Percentiles rank a stretch among this genome's conserved stretches.
phyloP scores from a whole-genome alignment of 1,284 basidiomycete genomes.

The Coniferiporia weirii region DNA sequence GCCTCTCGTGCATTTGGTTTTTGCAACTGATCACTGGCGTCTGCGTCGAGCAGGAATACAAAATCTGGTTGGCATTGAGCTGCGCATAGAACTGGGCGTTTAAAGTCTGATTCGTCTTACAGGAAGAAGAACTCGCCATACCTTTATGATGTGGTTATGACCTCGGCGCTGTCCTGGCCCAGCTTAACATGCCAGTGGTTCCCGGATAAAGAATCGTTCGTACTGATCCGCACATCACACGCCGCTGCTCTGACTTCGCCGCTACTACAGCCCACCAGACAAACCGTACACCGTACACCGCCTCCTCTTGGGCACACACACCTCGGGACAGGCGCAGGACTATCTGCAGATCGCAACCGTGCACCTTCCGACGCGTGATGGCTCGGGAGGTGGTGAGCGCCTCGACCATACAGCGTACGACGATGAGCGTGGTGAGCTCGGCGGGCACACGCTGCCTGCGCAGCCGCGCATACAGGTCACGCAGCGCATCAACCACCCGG shows the following conservation, averaged over 20 bases:
- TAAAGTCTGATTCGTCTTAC: conserved; percentile 18
- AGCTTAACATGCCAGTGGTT: conserved; percentile 99
- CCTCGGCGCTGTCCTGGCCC: conserved; percentile 98
- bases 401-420: conserved; percentile 83
- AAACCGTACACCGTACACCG: conserved; percentile 93
- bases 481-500: conserved; percentile 93
- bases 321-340: conserved; percentile 92
- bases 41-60: conserved; percentile 58
- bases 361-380: conserved; percentile 81
- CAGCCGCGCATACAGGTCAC: conserved; percentile 82
- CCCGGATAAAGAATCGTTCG: conserved; percentile 91
- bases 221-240: conserved; percentile 18
- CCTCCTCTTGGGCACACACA: conserved; percentile 95
- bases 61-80: conserved; percentile 57
- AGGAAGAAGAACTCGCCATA: conserved; percentile 99
- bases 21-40: conserved; percentile 12
- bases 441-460: conserved; percentile 76
- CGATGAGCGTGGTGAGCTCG: conserved; percentile 90
- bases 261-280: conserved; percentile 61
- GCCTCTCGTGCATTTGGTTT: conserved; percentile 5
- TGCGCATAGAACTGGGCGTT: background rate
- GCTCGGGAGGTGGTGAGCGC: conserved; percentile 57
- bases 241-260: background rate
- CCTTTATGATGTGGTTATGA: conserved; percentile 96
- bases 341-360: conserved; percentile 96